phyloP scores from a whole-genome alignment of 768 basidiomycete species.

The Leccinum subtestaceum region DNA sequence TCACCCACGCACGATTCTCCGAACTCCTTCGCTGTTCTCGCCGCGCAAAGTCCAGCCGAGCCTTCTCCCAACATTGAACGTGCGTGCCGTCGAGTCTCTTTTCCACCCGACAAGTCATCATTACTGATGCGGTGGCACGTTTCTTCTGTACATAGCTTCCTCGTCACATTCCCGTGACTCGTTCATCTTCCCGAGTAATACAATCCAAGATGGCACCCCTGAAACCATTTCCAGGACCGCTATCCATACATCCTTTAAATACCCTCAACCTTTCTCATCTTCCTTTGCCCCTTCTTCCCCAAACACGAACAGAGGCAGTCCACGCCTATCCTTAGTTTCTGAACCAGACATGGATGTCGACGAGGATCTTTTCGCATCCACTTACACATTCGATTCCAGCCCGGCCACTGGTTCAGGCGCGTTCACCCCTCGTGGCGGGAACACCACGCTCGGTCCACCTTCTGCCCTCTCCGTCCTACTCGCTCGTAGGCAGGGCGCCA shows the following conservation, averaged over 20 bases:
- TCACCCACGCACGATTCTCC: background rate
- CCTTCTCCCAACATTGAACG: constrained; percentile 20
- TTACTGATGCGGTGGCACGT: constrained; percentile 17
- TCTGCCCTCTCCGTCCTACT: constrained; percentile 39
- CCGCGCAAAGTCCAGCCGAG: constrained; percentile 17
- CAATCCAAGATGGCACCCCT: constrained; percentile 24
- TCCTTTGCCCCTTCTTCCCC: constrained; percentile 25
- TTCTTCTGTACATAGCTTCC: constrained; percentile 16
- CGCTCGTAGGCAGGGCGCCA: constrained; percentile 19
- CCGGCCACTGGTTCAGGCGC: constrained; percentile 9
- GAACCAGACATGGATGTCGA: constrained; percentile 23
- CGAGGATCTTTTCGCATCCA: constrained; percentile 29
- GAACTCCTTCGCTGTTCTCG: constrained; percentile 11
- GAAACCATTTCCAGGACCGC: constrained; percentile 20
- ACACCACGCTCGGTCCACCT: constrained; percentile 24
- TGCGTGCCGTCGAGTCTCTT: constrained; percentile 14
- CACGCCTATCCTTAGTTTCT: constrained; percentile 23
- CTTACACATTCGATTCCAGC: constrained; percentile 28
- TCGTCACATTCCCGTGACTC: constrained; percentile 31
- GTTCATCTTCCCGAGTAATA: constrained; percentile 39
- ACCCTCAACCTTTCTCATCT: constrained; percentile 15
- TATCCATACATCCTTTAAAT: constrained; percentile 17
- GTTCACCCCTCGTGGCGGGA: constrained; percentile 25
- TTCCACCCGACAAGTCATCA: too few relatives aligned
- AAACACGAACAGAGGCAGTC: constrained; percentile 22